A percentile compares a stretch with the other conserved stretches of the same genome.
Conservation (phyloP, 768 basidiomycete species). For the Mycena rebaudengoi region DNA sequence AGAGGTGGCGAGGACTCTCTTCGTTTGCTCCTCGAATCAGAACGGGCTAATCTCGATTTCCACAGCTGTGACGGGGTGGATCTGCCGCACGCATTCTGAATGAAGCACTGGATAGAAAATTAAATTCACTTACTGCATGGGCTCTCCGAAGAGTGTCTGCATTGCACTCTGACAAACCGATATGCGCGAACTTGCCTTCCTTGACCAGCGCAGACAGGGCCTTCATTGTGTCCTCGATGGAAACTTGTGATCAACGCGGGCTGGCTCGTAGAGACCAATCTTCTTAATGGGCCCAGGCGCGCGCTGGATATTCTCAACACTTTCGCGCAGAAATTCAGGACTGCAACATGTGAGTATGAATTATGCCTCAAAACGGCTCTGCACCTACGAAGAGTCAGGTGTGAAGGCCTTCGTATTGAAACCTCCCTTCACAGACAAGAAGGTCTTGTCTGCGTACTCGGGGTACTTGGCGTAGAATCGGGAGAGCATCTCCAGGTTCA, state of each 20-base stretch:
- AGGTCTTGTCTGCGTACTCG: conserved; percentile 42
- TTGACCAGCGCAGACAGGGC: conserved; percentile 54
- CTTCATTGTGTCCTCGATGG: conserved; percentile 56
- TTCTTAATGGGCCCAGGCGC: conserved; percentile 60
- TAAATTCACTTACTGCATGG: conserved; percentile 35
- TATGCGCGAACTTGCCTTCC: conserved; percentile 67
- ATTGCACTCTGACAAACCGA: conserved; percentile 65
- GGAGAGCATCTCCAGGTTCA: conserved; percentile 51
- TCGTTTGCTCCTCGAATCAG: conserved; percentile 61
- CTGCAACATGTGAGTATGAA: background rate
- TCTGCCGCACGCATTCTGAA: background rate
- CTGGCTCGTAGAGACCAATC: conserved; percentile 67
- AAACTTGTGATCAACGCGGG: conserved; percentile 52
- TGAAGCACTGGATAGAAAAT: background rate
- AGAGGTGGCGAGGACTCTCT: conserved; percentile 62
- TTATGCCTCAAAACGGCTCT: background rate
- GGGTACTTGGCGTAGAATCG: conserved; percentile 58
- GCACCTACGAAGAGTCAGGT: conserved; percentile 22
- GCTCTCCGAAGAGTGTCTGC: conserved; percentile 55
- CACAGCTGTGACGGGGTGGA: conserved; percentile 60
- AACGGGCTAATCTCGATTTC: conserved; percentile 76
- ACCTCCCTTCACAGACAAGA: conserved; percentile 45
- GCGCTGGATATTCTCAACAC: conserved; percentile 53
- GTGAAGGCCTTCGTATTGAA: background rate
- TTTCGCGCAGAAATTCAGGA: conserved; percentile 28